Base-by-base conservation (phyloP, 2,329 filamentous ascomycete genomes). In the Ophiostoma ulmi region DNA sequence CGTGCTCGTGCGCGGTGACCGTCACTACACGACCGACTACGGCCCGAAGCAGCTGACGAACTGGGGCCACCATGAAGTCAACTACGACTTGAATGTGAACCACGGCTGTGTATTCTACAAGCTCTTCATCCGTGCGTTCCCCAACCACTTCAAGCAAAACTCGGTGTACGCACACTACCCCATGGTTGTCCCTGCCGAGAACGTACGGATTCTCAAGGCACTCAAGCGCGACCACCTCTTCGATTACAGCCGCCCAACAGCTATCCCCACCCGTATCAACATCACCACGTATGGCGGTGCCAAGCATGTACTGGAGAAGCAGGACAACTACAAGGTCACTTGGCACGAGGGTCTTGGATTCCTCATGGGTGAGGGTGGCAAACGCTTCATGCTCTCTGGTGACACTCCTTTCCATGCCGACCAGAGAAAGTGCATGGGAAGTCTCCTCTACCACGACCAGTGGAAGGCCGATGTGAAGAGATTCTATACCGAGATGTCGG, bases 61-160 rank as follows among this genome's bases (percentile, higher is more conserved):
- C 80, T 97, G 92, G 92, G 92, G 92, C 26, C 94, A 87, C 81
- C 87, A 88, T 70, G 90, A 93, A 77, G 90, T 87, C 3, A 84
- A 91, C 26, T 92, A 90, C 70, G 91, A 96, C 75, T 80, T 89
- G 31, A 87, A 72, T 72, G 80, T 94, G 74, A 91, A 95, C 79
- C 89, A 95, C 77, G 92, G 93, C 66, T 93, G 90, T 75, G 87
- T 93, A 14, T 91, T 94, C 79, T 93, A 94, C 83, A 96, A 95
- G 82, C 84, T 96, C 48, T 90, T 94, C 77, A 82, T 92, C 48
- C 86, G 90, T 5, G 91, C 91, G 0, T 93, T 96, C 83, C 93
- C 92, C 0, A 85, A 91, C 74, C 90, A 93, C 80, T 94, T 94
- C 84, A 87, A 87, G 77, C 80, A 84, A 26, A 89, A 95, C 80